These are phyloP conservation scores for Gossypium longicalyx DNA, from an alignment of 345 rosid species.

Conservation along the genomic window DNA sequence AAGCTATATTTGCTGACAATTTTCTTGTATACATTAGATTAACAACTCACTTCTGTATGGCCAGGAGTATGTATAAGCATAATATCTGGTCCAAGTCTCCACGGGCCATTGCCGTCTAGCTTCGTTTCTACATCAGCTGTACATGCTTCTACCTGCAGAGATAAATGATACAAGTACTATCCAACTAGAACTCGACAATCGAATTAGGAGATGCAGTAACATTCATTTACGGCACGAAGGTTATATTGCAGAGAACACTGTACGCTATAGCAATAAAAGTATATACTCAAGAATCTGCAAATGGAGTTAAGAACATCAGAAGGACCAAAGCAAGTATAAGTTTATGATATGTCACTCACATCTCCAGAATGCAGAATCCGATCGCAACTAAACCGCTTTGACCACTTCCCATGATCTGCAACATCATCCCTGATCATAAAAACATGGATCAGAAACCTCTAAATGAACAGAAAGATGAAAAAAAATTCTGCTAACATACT, in stretches of 20 bases:
- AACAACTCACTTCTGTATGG: constrained; percentile 45
- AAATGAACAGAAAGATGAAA: constrained; percentile 3
- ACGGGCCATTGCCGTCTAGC: constrained; percentile 59
- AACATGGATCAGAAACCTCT: constrained; percentile 17
- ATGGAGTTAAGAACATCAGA: neutral
- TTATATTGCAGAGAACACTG: neutral
- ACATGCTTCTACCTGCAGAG: constrained; percentile 37
- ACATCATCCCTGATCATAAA: constrained; percentile 53
- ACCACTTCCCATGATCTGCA: constrained; percentile 68
- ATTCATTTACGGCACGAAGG: neutral
- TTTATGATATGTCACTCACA: constrained; percentile 22
- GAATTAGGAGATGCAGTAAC: neutral
- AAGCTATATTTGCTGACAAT: neutral
- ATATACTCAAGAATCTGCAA: no score
- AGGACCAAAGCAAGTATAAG: neutral
- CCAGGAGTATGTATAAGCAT: constrained; percentile 61
- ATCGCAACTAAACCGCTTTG: constrained; percentile 39
- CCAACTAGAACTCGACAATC: no score
- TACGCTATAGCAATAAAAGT: no score
- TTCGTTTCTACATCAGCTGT: constrained; percentile 55
- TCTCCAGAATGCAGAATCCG: constrained; percentile 57
- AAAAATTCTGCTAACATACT: constrained; percentile 22
- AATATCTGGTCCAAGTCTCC: constrained; percentile 45
- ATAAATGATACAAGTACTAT: neutral
- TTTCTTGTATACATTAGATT: neutral